Evolutionary conservation across 164 flowering plant genomes (phyloP).

Genomic region (Annona cherimola): DNA sequence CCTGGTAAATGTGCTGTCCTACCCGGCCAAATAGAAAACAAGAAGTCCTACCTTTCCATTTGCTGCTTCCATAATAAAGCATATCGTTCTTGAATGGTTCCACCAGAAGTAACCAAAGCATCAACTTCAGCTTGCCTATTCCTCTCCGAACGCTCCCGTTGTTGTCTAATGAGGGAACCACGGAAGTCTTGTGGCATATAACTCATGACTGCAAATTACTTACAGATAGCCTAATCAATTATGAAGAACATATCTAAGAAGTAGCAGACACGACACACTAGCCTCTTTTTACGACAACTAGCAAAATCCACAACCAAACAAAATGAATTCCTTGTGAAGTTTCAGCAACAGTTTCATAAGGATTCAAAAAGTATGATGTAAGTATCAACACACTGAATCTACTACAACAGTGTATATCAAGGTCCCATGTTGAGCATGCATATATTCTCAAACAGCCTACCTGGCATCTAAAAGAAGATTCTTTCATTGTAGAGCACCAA

Average conservation of each 20-base stretch:
- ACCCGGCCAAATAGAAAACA: slow-evolving; percentile 9
- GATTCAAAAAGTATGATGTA: neutral
- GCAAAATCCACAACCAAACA: neutral
- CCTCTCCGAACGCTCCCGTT: slow-evolving; percentile 92
- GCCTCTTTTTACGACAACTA: slow-evolving; percentile 6
- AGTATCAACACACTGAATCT: neutral
- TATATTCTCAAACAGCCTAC: neutral
- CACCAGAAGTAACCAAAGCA: slow-evolving; percentile 74
- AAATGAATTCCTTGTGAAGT: slow-evolving; percentile 2
- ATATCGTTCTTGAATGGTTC: slow-evolving; percentile 81
- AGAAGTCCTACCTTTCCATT: slow-evolving; percentile 71
- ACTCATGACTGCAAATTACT: slow-evolving; percentile 78
- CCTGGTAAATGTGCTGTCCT: neutral
- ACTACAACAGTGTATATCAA: neutral
- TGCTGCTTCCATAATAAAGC: slow-evolving; percentile 91
- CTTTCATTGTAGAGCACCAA: neutral
- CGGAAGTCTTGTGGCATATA: slow-evolving; percentile 99
- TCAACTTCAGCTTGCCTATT: slow-evolving; percentile 87
- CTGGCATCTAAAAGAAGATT: neutral
- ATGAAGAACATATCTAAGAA: slow-evolving; percentile 21
- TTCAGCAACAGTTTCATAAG: neutral
- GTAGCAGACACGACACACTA: slow-evolving; percentile 6
- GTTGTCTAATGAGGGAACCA: slow-evolving; percentile 83
- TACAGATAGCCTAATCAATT: slow-evolving; percentile 27
- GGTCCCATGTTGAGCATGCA: neutral